Conservation (phyloP, 2,329 filamentous ascomycete species). For the Alternaria tenuissima region DNA sequence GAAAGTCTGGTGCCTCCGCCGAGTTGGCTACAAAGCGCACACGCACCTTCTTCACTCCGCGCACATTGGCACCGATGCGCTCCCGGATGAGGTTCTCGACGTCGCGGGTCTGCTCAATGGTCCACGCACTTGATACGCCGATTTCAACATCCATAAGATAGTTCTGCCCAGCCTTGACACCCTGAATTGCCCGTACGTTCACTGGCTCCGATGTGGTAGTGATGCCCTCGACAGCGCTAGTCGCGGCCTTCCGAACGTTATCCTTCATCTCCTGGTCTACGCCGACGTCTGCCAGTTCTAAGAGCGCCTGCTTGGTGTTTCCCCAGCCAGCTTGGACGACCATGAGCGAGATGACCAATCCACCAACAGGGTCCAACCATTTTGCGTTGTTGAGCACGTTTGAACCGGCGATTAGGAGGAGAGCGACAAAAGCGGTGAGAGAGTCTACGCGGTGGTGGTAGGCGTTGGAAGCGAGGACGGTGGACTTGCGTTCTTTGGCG, state of each 20-base stretch:
- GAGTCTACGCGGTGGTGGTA: constrained; percentile 97
- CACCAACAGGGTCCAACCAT: constrained; percentile 94
- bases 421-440: constrained; percentile 90
- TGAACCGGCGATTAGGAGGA: constrained; percentile 86
- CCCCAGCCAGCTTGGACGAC: constrained; percentile 88
- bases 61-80: constrained; percentile 76
- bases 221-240: constrained; percentile 52
- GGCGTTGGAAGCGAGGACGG: constrained; percentile 93
- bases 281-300: constrained; percentile 89
- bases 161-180: constrained; percentile 95
- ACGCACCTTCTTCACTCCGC: constrained; percentile 83
- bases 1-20: constrained; percentile 63
- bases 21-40: constrained; percentile 82
- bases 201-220: constrained; percentile 63
- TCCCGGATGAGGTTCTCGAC: constrained; percentile 79
- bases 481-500: constrained; percentile 91
- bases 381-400: constrained; percentile 85
- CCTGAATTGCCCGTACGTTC: constrained; percentile 80
- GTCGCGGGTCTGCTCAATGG: constrained; percentile 71
- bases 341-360: constrained; percentile 89
- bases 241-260: constrained; percentile 71
- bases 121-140: constrained; percentile 78
- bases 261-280: constrained; percentile 85
- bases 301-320: constrained; percentile 82
- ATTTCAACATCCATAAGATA: constrained; percentile 92